These are phyloP conservation scores for Harrya chromipes DNA, from an alignment of 768 basidiomycete genomes.

Conservation along the genomic window DNA sequence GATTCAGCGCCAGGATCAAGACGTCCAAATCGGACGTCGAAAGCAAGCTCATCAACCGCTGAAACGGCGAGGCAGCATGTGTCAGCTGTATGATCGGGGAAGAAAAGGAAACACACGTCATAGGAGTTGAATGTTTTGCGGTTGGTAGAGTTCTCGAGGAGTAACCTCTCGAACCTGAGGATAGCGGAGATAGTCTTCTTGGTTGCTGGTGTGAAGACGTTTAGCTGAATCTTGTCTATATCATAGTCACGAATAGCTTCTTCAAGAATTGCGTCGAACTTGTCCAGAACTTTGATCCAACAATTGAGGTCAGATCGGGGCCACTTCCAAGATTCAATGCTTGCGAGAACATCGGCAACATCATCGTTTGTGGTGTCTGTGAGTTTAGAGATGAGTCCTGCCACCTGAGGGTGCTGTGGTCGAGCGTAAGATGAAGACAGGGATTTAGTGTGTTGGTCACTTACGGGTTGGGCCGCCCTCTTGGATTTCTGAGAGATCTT, in stretches of 20 bases:
- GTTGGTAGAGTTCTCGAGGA: constrained; percentile 97
- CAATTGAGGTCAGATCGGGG: constrained; percentile 94
- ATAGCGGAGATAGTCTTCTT: constrained; percentile 79
- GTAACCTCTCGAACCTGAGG: constrained; percentile 80
- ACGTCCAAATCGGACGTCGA: constrained; percentile 88
- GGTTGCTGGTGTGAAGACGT: constrained; percentile 68
- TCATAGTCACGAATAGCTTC: constrained; percentile 80
- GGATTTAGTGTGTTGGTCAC: constrained; percentile 26
- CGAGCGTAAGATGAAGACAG: constrained; percentile 6
- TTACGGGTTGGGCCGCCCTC: constrained; percentile 74
- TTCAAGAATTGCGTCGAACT: constrained; percentile 88
- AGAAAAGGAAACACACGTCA: constrained; percentile 65
- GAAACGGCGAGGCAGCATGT: constrained; percentile 6
- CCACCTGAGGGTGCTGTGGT: constrained; percentile 70
- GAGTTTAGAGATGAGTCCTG: constrained; percentile 73
- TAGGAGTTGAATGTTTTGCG: constrained; percentile 95
- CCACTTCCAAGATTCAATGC: constrained; percentile 87
- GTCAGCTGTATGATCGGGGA: constrained; percentile 1
- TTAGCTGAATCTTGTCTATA: constrained; percentile 79
- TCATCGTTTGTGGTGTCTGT: constrained; percentile 66
- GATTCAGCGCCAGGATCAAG: constrained; percentile 75
- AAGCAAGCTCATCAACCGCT: constrained; percentile 90
- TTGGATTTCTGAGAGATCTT: constrained; percentile 86
- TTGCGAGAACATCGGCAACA: constrained; percentile 60
- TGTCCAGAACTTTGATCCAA: constrained; percentile 95